phyloP scores from a whole-genome alignment of 352 stramenopile genomes.

The Globisporangium spinosum region DNA sequence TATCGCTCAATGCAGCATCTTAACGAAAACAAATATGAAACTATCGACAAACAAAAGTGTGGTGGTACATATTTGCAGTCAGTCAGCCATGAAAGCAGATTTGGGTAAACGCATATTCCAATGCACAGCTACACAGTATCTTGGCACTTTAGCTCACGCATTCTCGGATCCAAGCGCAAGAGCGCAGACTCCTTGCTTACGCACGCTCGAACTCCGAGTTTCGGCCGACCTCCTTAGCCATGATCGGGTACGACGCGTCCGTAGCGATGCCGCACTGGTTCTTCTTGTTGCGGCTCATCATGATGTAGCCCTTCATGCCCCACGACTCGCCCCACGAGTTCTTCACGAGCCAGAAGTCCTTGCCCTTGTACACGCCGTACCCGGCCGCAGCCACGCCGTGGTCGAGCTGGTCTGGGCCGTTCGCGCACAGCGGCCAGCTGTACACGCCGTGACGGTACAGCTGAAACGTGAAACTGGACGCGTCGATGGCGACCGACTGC shows the following conservation, averaged over 20 bases:
- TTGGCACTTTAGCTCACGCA: neutral
- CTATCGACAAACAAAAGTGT: neutral
- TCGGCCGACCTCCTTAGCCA: constrained; percentile 22
- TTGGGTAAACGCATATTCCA: neutral
- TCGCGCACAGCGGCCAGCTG: constrained; percentile 35
- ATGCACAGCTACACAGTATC: neutral
- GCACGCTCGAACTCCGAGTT: constrained; percentile 3
- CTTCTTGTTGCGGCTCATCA: constrained; percentile 69
- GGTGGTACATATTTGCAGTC: constrained; percentile 2
- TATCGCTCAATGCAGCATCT: constrained; percentile 6
- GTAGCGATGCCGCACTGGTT: constrained; percentile 95
- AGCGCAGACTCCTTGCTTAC: neutral
- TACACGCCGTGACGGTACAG: constrained; percentile 78
- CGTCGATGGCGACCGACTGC: constrained; percentile 87
- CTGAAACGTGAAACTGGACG: constrained; percentile 75
- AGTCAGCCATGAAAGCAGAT: neutral
- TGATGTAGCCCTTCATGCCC: constrained; percentile 89
- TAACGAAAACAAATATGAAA: constrained; percentile 5
- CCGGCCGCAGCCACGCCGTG: constrained; percentile 93
- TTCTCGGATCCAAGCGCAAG: too few relatives aligned
- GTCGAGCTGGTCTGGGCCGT: constrained; percentile 72
- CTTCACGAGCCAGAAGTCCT: constrained; percentile 93
- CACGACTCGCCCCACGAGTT: constrained; percentile 91
- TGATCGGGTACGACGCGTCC: constrained; percentile 71
- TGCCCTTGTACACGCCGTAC: constrained; percentile 87